These are phyloP conservation scores for Rhytidiadelphus loreus DNA, from an alignment of 225 moss, liverwort and hornwort species.

Conservation along the genomic window DNA sequence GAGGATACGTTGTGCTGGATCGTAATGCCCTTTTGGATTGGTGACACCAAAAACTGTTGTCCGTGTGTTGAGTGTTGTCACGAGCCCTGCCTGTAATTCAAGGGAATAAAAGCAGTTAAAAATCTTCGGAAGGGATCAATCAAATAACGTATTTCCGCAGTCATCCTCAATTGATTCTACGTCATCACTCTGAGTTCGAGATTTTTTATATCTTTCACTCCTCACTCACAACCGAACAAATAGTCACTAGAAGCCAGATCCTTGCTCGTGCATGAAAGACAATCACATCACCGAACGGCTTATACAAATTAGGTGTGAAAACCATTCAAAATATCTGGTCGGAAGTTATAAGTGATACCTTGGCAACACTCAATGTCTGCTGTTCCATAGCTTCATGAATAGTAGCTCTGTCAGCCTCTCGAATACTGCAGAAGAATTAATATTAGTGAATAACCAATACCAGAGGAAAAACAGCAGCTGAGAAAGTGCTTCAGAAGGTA, in stretches of 20 bases:
- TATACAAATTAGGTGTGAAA: neutral
- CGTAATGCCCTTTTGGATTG: conserved; percentile 95
- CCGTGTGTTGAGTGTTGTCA: conserved; percentile 87
- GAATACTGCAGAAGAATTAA: conserved; percentile 47
- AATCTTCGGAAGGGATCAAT: neutral
- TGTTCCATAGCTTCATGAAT: conserved; percentile 99
- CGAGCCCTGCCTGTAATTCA: conserved; percentile 75
- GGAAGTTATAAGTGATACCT: conserved; percentile 29
- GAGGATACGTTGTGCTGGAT: conserved; percentile 87
- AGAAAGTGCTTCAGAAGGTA: neutral
- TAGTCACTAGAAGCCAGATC: neutral
- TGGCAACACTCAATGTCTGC: conserved; percentile 98
- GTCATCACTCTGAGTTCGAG: neutral
- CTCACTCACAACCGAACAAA: neutral
- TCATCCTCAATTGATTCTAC: neutral
- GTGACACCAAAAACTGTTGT: conserved; percentile 97
- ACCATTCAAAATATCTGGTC: neutral
- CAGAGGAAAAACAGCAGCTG: neutral
- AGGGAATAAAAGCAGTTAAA: neutral
- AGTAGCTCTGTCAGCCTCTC: conserved; percentile 90
- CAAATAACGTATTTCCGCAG: neutral
- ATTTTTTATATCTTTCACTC: neutral
- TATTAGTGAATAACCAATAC: neutral
- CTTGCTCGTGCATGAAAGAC: neutral
- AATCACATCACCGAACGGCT: neutral